These are phyloP conservation scores for Xylaria castorea DNA, from an alignment of 495 filamentous ascomycete species.

Conservation along the genomic window DNA sequence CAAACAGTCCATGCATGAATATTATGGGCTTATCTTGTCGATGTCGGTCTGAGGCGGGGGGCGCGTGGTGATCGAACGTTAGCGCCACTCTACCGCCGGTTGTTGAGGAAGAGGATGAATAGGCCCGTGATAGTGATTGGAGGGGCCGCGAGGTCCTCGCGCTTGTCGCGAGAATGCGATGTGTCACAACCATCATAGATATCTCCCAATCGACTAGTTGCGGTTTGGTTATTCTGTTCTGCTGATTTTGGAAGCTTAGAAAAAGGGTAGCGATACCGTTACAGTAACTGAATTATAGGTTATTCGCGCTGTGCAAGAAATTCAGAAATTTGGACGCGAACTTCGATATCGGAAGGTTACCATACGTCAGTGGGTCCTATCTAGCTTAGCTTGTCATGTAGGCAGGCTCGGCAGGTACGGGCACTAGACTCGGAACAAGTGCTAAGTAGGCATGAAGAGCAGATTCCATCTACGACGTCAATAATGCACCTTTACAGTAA, in stretches of 20 bases:
- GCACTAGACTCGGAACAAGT: too few relatives aligned
- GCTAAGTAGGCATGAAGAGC: too few relatives aligned
- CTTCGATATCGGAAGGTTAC: conserved; percentile 23
- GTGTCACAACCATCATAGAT: conserved; percentile 9
- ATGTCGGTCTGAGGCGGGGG: conserved; percentile 48
- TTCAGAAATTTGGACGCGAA: background rate
- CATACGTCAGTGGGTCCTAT: background rate
- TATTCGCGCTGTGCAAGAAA: background rate
- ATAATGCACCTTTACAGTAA: background rate
- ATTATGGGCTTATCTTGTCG: conserved; percentile 71
- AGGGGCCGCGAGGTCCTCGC: conserved; percentile 1
- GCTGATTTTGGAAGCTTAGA: background rate
- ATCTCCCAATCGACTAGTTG: background rate
- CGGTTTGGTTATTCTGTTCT: background rate
- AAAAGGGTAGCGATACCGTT: background rate
- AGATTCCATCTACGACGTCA: background rate
- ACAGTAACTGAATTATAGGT: background rate
- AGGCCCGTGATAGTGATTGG: background rate
- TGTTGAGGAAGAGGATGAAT: conserved; percentile 17
- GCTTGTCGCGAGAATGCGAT: conserved; percentile 20
- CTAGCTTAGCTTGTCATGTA: background rate
- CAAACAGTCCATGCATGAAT: conserved; percentile 93
- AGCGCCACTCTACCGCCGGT: conserved; percentile 46
- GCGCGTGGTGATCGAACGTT: conserved; percentile 65
- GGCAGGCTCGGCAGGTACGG: too few relatives aligned